Base-by-base conservation (phyloP, 805 yeast genomes). In the Wickerhamomyces silvicola region DNA sequence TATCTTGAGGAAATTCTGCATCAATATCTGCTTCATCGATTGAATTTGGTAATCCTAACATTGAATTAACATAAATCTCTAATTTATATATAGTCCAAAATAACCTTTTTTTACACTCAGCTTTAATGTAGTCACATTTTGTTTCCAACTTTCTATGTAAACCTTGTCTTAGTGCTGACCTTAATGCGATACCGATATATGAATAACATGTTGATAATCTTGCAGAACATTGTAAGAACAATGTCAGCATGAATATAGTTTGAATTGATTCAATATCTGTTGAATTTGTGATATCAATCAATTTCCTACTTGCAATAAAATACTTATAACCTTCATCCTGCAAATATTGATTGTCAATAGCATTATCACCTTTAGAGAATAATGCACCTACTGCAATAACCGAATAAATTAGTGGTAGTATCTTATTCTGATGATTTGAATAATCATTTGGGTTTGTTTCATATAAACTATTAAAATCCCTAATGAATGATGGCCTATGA, bases 11-110 rank as follows among this genome's bases (percentile, higher is more conserved):
- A 39, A 86, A 62, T 38, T 79, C 86, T 50, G 86, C 95, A 58
- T 86, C 94, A 43, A 83, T 81, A 45, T 88, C 95, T 39, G 77
- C 84, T 39, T 83, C 87, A 38, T 76, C 70, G 13, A 88, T 73
- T 1, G 66, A 58, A 41, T 90, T 67, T 1, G 97, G 97, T 30
- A 87, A 62, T 1, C 96, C 96, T 42, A 88, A 55, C 72, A 87
- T 78, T 4, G 95, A 83, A 54, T 86, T 85, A 36, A 87, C 83
- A 52, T 88, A 88, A 24, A 86, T 77, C 54, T 88, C 96, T 83
- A 87, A 73, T 53, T 88, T 87, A 56, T 83, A 81, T 37, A 88
- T 80, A 1, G 95, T 83, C 78, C 85, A 87, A 53, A 87, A 87
- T 18, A 87, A 61, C 39, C 96, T 68, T 54, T 86, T 88, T 35